A percentile compares a stretch with the other conserved stretches of the same genome.
Conservation (phyloP, 345 rosid genomes). For the Tarenaya hassleriana region DNA sequence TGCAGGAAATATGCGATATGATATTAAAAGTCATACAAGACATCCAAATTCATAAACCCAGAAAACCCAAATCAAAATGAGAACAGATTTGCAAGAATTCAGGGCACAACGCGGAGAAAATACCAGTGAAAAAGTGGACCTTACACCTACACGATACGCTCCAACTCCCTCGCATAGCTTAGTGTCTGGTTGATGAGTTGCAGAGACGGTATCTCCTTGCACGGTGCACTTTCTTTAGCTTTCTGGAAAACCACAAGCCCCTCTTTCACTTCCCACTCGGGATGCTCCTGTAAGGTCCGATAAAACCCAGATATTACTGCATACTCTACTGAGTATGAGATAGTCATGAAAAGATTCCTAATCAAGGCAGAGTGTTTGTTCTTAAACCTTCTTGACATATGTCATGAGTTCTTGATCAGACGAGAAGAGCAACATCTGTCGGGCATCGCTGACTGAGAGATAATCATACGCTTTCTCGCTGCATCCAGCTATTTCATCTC, state of each 20-base stretch:
- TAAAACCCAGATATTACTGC: too few relatives aligned
- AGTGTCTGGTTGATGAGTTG: conserved; percentile 92
- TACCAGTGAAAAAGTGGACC: neutral
- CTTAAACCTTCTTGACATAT: conserved; percentile 52
- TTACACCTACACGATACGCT: conserved; percentile 71
- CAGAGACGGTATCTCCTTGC: conserved; percentile 95
- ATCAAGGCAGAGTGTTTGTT: too few relatives aligned
- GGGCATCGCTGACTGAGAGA: conserved; percentile 65
- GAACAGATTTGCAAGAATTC: too few relatives aligned
- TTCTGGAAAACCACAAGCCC: conserved; percentile 78
- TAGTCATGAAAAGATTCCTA: too few relatives aligned
- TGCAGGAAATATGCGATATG: too few relatives aligned
- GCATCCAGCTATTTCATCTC: conserved; percentile 99
- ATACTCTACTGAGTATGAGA: too few relatives aligned
- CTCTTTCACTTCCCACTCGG: conserved; percentile 85
- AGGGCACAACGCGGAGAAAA: too few relatives aligned
- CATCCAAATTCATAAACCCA: too few relatives aligned
- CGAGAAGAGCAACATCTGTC: conserved; percentile 52
- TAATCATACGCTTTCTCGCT: conserved; percentile 96
- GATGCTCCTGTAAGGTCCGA: conserved; percentile 93
- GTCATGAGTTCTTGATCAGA: conserved; percentile 50
- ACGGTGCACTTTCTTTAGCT: conserved; percentile 78
- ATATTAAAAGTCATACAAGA: too few relatives aligned
- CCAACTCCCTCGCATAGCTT: conserved; percentile 79
- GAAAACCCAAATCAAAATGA: too few relatives aligned